These are phyloP conservation scores for Cladosporium cucumerinum DNA, from an alignment of 2,329 filamentous ascomycete genomes.

Conservation along the genomic window DNA sequence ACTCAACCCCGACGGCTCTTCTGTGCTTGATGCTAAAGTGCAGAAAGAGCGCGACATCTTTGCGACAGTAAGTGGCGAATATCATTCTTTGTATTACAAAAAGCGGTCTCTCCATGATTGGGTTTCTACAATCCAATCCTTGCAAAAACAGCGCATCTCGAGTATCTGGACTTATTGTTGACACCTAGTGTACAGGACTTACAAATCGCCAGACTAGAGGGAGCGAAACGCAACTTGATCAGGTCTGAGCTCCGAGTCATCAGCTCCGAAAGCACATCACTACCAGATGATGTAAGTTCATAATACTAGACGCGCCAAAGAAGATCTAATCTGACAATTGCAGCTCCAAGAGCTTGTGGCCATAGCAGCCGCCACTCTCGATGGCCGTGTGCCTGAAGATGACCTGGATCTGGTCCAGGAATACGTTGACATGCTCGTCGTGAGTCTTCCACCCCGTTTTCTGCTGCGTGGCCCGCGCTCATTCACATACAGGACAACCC, in stretches of 20 bases:
- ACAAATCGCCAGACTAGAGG: slow-evolving; percentile 33
- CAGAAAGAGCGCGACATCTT: slow-evolving; percentile 41
- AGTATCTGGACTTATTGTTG: background rate
- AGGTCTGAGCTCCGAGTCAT: slow-evolving; percentile 36
- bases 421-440: slow-evolving; percentile 41
- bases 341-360: slow-evolving; percentile 43
- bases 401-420: slow-evolving; percentile 40
- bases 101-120: background rate
- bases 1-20: slow-evolving; percentile 44
- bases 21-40: slow-evolving; percentile 40
- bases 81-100: background rate
- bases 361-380: slow-evolving; percentile 41
- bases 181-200: slow-evolving; percentile 35
- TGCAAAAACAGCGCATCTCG: background rate
- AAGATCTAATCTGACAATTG: background rate
- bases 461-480: background rate
- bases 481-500: slow-evolving; percentile 33
- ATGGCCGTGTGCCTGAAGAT: slow-evolving; percentile 33
- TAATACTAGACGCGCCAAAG: background rate
- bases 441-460: slow-evolving; percentile 14
- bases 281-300: slow-evolving; percentile 39
- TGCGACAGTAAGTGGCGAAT: slow-evolving; percentile 31
- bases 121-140: background rate
- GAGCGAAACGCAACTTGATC: slow-evolving; percentile 35
- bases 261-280: slow-evolving; percentile 33